Conservation (phyloP, 768 basidiomycete species). For the Leucosporidium scottii region DNA sequence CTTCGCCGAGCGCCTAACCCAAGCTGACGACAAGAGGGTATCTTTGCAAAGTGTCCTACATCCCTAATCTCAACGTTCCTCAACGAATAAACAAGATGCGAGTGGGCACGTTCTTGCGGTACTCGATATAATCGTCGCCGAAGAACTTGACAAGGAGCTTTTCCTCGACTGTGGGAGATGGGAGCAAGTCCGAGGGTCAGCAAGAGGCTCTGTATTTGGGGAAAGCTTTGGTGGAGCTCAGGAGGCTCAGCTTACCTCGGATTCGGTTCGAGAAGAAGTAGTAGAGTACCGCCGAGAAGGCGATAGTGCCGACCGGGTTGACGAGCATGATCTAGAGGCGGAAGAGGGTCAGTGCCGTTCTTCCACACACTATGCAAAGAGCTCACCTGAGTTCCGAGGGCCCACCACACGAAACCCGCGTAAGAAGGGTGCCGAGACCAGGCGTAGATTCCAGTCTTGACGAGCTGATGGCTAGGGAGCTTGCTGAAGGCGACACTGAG, state of each 20-base stretch:
- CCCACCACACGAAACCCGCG: slow-evolving; percentile 97
- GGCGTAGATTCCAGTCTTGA: slow-evolving; percentile 84
- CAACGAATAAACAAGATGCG: slow-evolving; percentile 77
- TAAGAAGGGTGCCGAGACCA: slow-evolving; percentile 90
- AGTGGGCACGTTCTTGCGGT: slow-evolving; percentile 70
- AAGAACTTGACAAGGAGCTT: slow-evolving; percentile 73
- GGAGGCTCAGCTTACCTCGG: slow-evolving; percentile 52
- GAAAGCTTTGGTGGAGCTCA: background rate
- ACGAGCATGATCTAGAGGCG: slow-evolving; percentile 58
- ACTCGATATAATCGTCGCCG: slow-evolving; percentile 73
- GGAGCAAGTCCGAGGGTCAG: background rate
- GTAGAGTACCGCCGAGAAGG: slow-evolving; percentile 66
- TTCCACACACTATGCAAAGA: background rate
- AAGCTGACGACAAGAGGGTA: background rate
- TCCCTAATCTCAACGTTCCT: background rate
- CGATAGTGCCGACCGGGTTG: slow-evolving; percentile 65
- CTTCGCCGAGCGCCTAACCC: too few species aligned
- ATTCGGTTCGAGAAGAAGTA: slow-evolving; percentile 79
- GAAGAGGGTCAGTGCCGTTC: background rate
- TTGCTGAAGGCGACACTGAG: slow-evolving; percentile 63
- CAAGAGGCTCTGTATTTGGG: background rate
- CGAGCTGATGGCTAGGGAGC: slow-evolving; percentile 63
- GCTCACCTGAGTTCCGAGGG: slow-evolving; percentile 69
- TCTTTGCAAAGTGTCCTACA: background rate
- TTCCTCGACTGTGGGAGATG: slow-evolving; percentile 64